Conservation (phyloP, 768 basidiomycete genomes). For the Kwoniella bestiolae region DNA sequence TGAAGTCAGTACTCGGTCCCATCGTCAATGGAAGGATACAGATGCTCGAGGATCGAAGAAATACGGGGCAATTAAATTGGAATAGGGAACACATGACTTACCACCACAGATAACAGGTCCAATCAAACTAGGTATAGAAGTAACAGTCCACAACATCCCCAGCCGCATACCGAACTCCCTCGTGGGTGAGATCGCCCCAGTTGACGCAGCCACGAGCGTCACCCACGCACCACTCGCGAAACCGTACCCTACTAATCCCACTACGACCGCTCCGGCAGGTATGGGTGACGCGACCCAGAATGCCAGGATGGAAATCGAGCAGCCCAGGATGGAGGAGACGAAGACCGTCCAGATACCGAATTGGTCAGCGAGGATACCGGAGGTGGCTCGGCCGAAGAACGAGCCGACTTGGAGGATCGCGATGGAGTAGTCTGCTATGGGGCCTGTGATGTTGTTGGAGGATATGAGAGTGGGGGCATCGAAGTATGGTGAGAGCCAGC, state of each 20-base stretch:
- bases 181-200: conserved; percentile 45
- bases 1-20: not conserved
- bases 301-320: conserved; percentile 39
- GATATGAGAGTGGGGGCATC: conserved; percentile 41
- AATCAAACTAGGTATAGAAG: conserved; percentile 36
- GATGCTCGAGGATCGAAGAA: not conserved
- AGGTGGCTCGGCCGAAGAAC: conserved; percentile 43
- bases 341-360: conserved; percentile 50
- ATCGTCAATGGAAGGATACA: too few relatives aligned
- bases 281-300: conserved; percentile 45
- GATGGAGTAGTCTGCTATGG: conserved; percentile 46
- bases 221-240: conserved; percentile 48
- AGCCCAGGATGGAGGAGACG: conserved; percentile 24
- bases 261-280: conserved; percentile 35
- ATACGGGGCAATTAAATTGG: not conserved
- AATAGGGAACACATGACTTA: conserved; percentile 22
- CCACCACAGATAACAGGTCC: conserved; percentile 50
- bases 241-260: conserved; percentile 50
- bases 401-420: conserved; percentile 51
- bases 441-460: conserved; percentile 32
- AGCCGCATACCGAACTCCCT: conserved; percentile 53
- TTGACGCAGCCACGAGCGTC: conserved; percentile 47
- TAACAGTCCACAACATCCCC: conserved; percentile 51
- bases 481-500: conserved; percentile 53
- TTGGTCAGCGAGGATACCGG: conserved; percentile 46